Base-by-base conservation (phyloP, 805 yeast species). In the Yamadazyma philogaea region DNA sequence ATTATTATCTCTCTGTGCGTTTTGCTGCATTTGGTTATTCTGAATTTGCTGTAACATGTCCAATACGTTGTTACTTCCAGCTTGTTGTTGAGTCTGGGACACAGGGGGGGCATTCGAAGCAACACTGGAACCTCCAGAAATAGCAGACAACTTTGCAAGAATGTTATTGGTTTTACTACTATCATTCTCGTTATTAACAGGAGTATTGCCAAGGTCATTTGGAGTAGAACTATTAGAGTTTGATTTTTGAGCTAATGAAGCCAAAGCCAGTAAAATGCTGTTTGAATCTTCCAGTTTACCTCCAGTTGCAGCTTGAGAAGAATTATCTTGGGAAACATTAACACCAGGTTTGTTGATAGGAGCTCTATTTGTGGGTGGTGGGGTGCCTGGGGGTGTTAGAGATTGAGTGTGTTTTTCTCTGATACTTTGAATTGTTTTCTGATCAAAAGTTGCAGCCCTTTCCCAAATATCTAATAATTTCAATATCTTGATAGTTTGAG, bases 401-500 rank as follows among this genome's bases (percentile, higher is more conserved):
- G 88, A 68, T 38, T 64, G 66, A 55, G 83, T 84, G 60, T 77
- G 77, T 56, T 77, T 81, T 10, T 70, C 62, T 57, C 82, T 77
- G 45, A 87, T 74, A 15, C 73, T 59, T 34, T 72, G 63, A 42
- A 93, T 68, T 24, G 74, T 66, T 31, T 72, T 70, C 33, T 77
- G 75, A 42, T 72, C 71, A 65, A 93, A 91, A 12, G 96, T 84
- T 33, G 79, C 80, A 28, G 89, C 84, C 50, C 87, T 81, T 52
- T 81, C 87, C 99, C 99, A 93, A 55, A 93, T 90, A 49, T 87
- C 96, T 51, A 93, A 77, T 52, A 93, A 74, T 64, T 89, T 91
- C 55, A 81, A 71, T 53, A 89, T 78, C 62, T 90, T 93, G 45
- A 80, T 88, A 58, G 51, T 58, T 63, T 77, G 63, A 71, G 85